Percentiles rank a stretch among this genome's conserved stretches.
Conservation (phyloP, 1,284 basidiomycete species). For the Ganoderma lucidum region DNA sequence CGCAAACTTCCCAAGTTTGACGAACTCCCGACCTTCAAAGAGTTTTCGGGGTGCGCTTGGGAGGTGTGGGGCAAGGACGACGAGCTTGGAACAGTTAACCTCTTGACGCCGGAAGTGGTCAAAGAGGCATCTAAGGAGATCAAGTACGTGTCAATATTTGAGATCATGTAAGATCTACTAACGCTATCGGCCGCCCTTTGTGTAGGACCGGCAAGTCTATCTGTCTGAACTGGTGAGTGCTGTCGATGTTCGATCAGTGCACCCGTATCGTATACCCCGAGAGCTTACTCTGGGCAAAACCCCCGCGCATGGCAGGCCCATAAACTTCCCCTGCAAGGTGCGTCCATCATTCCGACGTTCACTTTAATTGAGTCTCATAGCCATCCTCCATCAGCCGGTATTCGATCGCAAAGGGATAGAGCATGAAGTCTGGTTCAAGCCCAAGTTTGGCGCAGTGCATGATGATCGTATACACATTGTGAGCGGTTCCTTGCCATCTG, state of each 20-base stretch:
- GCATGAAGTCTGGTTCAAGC: slow-evolving; percentile 43
- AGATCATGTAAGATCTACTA: not conserved
- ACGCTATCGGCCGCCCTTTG: not conserved
- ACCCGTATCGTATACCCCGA: slow-evolving; percentile 5
- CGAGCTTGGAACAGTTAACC: slow-evolving; percentile 74
- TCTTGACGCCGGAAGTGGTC: slow-evolving; percentile 72
- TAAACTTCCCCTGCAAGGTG: slow-evolving; percentile 73
- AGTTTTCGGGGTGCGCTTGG: slow-evolving; percentile 74
- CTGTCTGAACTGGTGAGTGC: slow-evolving; percentile 67
- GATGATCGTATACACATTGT: slow-evolving; percentile 75
- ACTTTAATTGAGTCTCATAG: not conserved
- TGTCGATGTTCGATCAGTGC: slow-evolving; percentile 4
- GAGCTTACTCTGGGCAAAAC: slow-evolving; percentile 3
- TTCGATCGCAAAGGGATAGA: slow-evolving; percentile 64
- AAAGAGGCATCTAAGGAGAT: slow-evolving; percentile 68
- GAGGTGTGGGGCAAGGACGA: slow-evolving; percentile 75
- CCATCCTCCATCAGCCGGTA: slow-evolving; percentile 51
- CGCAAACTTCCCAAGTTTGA: slow-evolving; percentile 62
- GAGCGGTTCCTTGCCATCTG: slow-evolving; percentile 31
- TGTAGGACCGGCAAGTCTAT: slow-evolving; percentile 62
- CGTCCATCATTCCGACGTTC: slow-evolving; percentile 13
- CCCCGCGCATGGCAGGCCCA: slow-evolving; percentile 53
- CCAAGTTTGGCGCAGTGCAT: slow-evolving; percentile 45
- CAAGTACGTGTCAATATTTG: slow-evolving; percentile 55
- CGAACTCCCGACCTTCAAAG: slow-evolving; percentile 65